These are phyloP conservation scores for Trichoderma brevicompactum DNA, from an alignment of 2,329 filamentous ascomycete genomes.

Conservation along the genomic window DNA sequence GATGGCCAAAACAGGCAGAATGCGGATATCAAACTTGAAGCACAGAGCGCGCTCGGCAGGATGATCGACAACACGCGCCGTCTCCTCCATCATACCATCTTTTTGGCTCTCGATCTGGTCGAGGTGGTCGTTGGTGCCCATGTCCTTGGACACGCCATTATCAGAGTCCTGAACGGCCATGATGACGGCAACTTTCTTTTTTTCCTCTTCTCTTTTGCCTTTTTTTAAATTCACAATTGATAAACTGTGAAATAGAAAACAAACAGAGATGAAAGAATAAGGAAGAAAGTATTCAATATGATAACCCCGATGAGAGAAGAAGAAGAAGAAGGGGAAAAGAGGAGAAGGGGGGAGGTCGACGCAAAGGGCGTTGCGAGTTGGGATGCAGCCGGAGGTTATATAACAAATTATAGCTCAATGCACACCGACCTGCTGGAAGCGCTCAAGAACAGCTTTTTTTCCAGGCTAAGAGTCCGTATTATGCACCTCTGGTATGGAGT, in stretches of 20 bases:
- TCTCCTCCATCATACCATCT: slow-evolving; percentile 32
- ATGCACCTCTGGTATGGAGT: neutral
- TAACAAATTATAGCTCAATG: slow-evolving; percentile 13
- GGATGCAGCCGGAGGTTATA: slow-evolving; percentile 20
- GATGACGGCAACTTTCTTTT: slow-evolving; percentile 3
- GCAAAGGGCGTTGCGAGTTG: neutral
- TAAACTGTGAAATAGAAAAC: neutral
- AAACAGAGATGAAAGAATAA: neutral
- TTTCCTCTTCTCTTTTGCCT: neutral
- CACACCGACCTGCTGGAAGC: slow-evolving; percentile 18
- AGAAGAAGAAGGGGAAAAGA: neutral
- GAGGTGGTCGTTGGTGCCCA: slow-evolving; percentile 24
- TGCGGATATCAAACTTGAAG: slow-evolving; percentile 58
- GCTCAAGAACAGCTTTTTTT: neutral
- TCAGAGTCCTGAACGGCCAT: slow-evolving; percentile 26
- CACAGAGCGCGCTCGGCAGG: slow-evolving; percentile 55
- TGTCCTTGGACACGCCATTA: slow-evolving; percentile 21
- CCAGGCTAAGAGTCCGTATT: slow-evolving; percentile 12
- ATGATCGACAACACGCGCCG: slow-evolving; percentile 42
- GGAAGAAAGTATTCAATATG: neutral
- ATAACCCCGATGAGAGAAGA: neutral
- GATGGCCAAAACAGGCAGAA: slow-evolving; percentile 57
- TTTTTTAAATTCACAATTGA: slow-evolving; percentile 1
- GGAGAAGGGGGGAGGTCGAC: neutral
- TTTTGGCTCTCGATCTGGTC: slow-evolving; percentile 30